Evolutionary conservation across 805 yeast genomes (phyloP), one percentile per base, ranked within the genome.

Genomic region (Saccharomycopsis guyanensis): DNA sequence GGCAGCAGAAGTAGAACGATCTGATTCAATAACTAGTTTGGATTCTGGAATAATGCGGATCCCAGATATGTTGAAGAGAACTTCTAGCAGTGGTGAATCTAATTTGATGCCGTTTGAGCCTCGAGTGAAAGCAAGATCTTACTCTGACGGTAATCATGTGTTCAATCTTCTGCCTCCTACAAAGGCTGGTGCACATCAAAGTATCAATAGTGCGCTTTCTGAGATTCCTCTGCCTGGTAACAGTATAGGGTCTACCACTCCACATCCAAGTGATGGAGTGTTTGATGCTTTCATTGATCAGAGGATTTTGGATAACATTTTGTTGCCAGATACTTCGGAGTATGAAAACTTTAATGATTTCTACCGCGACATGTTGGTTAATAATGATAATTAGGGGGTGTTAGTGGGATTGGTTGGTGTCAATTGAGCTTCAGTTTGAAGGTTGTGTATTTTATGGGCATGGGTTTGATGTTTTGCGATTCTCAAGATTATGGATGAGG

Each of bases 321-420:
- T 25, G n/a, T 22, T 46, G 37, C 50, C 50, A 7, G 39, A 46
- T 31, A 46, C 42, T 2, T 29, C 42, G 2, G 41, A 37, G 13
- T 46, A 41, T 23, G 42, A 42, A 16, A 41, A 46, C 22, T 46
- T 46, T 29, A 37, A 18, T 22, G 50, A 46, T 33, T 46, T 46
- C 33, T 46, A 35, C 29, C 31, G 24, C 7, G 50, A 36, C 27
- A 15, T 42, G 46, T 41, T 46, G n/a, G n/a, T n/a, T n/a, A n/a
- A n/a, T n/a, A n/a, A n/a, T n/a, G n/a, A n/a, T n/a, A n/a, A n/a
- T n/a, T n/a, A n/a, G n/a, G n/a, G n/a, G n/a, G n/a, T n/a, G n/a
- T n/a, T n/a, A n/a, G n/a, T n/a, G n/a, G n/a, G n/a, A n/a, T n/a
- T n/a, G n/a, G n/a, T n/a, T n/a, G n/a, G n/a, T n/a, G n/a, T n/a